phyloP scores from a whole-genome alignment of 306 rosid genomes.

The Urtica urens region DNA sequence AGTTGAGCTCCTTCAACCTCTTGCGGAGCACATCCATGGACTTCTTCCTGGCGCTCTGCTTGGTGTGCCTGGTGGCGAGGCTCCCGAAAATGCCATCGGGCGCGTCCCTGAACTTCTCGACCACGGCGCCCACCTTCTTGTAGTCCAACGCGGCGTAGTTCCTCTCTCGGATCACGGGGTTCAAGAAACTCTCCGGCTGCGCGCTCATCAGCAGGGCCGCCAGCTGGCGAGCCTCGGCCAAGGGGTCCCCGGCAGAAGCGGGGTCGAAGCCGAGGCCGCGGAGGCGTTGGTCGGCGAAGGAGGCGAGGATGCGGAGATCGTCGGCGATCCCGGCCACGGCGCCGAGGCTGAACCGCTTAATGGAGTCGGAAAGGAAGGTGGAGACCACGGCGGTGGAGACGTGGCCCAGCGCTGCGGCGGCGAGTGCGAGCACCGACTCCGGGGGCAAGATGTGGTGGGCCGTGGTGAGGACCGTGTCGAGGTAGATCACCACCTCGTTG shows the following conservation, averaged over 20 bases:
- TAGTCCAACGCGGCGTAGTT: slow-evolving; percentile 72
- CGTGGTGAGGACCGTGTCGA: slow-evolving; percentile 72
- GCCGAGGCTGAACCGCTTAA: slow-evolving; percentile 75
- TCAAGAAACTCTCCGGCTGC: slow-evolving; percentile 97
- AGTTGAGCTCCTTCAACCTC: slow-evolving; percentile 79
- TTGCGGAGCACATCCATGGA: slow-evolving; percentile 81
- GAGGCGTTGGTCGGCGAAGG: slow-evolving; percentile 70
- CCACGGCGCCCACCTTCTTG: slow-evolving; percentile 60
- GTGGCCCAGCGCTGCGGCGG: slow-evolving; percentile 75
- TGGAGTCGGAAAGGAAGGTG: slow-evolving; percentile 56
- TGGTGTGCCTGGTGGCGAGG: slow-evolving; percentile 57
- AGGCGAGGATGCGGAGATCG: slow-evolving; percentile 52
- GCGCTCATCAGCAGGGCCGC: slow-evolving; percentile 71
- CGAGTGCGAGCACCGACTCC: slow-evolving; percentile 75
- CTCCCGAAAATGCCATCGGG: slow-evolving; percentile 79
- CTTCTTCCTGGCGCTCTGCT: slow-evolving; percentile 77
- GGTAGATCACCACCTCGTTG: slow-evolving; percentile 66
- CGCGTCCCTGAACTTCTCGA: slow-evolving; percentile 82
- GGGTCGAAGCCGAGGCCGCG: slow-evolving; percentile 49
- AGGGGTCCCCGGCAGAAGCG: slow-evolving; percentile 41
- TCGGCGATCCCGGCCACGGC: slow-evolving; percentile 44
- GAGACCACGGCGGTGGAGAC: slow-evolving; percentile 49
- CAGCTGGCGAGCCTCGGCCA: slow-evolving; percentile 70
- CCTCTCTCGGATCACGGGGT: slow-evolving; percentile 84
- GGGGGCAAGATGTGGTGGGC: slow-evolving; percentile 79